Evolutionary conservation across 2,329 filamentous ascomycete species (phyloP), one percentile per base, ranked within the genome.

Genomic region (Pseudogymnoascus sp.): DNA sequence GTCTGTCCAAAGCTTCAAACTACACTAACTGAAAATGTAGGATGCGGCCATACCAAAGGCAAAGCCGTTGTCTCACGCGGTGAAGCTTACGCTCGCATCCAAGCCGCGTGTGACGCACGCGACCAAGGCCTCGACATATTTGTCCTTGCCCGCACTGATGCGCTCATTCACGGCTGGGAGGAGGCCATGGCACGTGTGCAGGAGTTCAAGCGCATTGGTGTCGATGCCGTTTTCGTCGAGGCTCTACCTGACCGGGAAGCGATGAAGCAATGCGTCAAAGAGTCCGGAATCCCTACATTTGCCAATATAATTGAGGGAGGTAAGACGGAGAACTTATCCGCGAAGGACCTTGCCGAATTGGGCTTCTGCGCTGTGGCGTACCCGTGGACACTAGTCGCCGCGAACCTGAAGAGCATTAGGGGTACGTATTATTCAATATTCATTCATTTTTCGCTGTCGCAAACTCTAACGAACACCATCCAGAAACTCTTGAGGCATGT

Each of bases 11-110:
- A 25, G 41, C 11, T 45, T 8, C 5, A 25, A n/a, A 45, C 21
- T 2, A 1, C 41, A 25, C 12, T 45, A n/a, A 45, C 41, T 1
- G 40, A 61, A 21, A 28, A 1, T 7, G 38, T 62, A 78, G 75
- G 75, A n/a, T 78, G 76, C 40, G 75, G 75, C 2, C 79, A 81
- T 63, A 80, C 77, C 0, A 76, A 77, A 38, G 78, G 78, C 0
- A 81, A 80, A 65, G 71, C 71, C 0, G 78, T 80, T 1, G 78
- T 81, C 0, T 74, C 75, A 0, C 70, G 76, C 8, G 76, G 72
- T 8, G 78, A 81, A 67, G 78, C 78, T 1, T 80, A 74, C 59
- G 78, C 78, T 4, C 72, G 79, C 1, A 74, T 78, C 61, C 76
- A 78, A 65, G 79, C 78, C 1, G 79, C 79, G 1, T 73, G 72